Evolutionary conservation across 768 basidiomycete genomes (phyloP), one percentile per base, ranked within the genome.

Genomic region (Mycena alexandri): DNA sequence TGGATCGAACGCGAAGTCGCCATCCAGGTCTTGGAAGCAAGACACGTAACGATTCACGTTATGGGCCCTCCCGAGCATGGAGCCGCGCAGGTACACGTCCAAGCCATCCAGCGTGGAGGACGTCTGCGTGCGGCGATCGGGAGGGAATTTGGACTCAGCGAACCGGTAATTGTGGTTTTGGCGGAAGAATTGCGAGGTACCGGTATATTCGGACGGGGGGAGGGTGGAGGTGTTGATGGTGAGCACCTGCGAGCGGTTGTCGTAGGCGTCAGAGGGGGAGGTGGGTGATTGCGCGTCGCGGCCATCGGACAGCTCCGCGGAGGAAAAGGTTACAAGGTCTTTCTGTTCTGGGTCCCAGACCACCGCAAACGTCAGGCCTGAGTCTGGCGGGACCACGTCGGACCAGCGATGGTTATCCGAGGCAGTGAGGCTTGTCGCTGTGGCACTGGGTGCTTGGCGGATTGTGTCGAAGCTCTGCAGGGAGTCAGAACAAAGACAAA

Each of bases 291-390:
- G 47, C 0, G 46, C 21, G 44, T 55, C 47, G 38, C 60, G 16
- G 51, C 38, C 38, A 11, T 38, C 38, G 38, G 86, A 76, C 41
- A 89, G 81, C 55, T 79, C 76, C 24, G 85, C 82, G 29, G 83
- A 85, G 1, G 87, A 87, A 73, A 90, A 89, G 34, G 84, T 83
- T 66, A 89, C 80, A 69, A 89, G 81, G 36, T 86, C 89, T 9
- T 50, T 42, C 36, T 88, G 84, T 0, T 84, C 83, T 2, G 85
- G 84, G 65, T 88, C 87, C 85, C 85, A 90, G 36, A 89, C 74
- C 9, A 87, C 86, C 6, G 86, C 89, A 69, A 90, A 90, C 3
- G 84, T 87, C 67, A 89, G 77, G 2, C 83, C 87, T 25, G 85
- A 78, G 61, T 86, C 84, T 4, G 88, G 86, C 17, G 87, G 87